Conservation (phyloP, 768 basidiomycete genomes). For the Russula earlei region DNA sequence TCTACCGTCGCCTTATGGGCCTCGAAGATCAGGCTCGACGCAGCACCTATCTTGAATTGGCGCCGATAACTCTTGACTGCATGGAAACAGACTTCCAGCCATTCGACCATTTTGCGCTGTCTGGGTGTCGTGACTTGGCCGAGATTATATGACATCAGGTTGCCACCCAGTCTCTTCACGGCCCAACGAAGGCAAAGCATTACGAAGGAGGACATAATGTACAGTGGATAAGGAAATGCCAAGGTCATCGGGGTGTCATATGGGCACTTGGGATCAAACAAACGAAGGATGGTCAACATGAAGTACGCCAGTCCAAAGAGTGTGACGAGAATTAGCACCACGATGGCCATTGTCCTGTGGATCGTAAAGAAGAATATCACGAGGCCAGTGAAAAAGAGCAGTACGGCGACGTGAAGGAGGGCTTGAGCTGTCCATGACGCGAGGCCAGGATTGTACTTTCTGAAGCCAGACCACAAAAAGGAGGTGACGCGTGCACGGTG, state of each 20-base stretch:
- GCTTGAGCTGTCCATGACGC: conserved; percentile 1
- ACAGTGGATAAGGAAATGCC: background rate
- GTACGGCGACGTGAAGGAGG: conserved; percentile 11
- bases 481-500: conserved; percentile 6
- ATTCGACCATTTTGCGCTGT: background rate
- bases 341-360: background rate
- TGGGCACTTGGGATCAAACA: background rate
- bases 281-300: conserved; percentile 1
- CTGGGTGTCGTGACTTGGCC: background rate
- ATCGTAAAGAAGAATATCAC: conserved; percentile 5
- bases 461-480: conserved; percentile 7
- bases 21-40: background rate
- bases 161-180: background rate
- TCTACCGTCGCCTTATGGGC: background rate
- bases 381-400: conserved; percentile 14
- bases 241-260: background rate
- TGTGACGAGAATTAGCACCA: background rate
- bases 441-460: background rate
- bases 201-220: background rate
- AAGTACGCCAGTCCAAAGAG: conserved; percentile 2
- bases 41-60: background rate
- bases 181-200: background rate
- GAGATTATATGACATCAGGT: background rate
- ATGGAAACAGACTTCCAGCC: too few species aligned
- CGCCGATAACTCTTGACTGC: background rate